Evolutionary conservation across 768 basidiomycete species (phyloP).

Genomic region (Cyathus striatus): DNA sequence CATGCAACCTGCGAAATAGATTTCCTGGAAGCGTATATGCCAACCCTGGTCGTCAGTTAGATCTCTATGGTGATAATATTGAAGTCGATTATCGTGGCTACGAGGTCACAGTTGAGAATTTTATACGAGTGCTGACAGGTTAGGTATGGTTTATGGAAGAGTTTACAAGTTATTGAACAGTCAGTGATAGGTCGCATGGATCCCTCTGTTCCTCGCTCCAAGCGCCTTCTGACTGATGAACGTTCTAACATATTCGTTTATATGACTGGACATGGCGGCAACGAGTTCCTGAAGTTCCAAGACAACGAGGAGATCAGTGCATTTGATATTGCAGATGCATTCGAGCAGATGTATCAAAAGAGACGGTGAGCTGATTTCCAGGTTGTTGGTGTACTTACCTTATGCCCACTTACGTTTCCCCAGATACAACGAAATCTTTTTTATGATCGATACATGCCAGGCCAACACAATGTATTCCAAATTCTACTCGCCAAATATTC

Average conservation of each 20-base stretch:
- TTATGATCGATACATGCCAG: constrained; percentile 98
- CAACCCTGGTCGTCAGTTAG: constrained; percentile 74
- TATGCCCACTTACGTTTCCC: not conserved
- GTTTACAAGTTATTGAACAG: not conserved
- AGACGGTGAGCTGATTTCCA: constrained; percentile 62
- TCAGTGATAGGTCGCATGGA: constrained; percentile 67
- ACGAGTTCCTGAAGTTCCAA: constrained; percentile 98
- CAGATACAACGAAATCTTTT: constrained; percentile 93
- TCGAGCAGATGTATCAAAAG: constrained; percentile 99
- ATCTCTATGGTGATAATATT: constrained; percentile 93
- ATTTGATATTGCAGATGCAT: constrained; percentile 95
- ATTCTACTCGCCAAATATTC: constrained; percentile 88
- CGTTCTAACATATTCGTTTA: constrained; percentile 93
- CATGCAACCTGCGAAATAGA: constrained; percentile 89
- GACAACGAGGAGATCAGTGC: constrained; percentile 98
- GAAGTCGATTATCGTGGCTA: constrained; percentile 99
- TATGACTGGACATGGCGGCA: constrained; percentile 97
- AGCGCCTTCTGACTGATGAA: constrained; percentile 87
- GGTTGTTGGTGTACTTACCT: not conserved
- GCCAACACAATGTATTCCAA: constrained; percentile 94
- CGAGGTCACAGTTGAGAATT: constrained; percentile 96
- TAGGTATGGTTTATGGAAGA: not conserved
- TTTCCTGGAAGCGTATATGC: constrained; percentile 92
- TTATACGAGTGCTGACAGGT: constrained; percentile 91
- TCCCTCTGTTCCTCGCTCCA: constrained; percentile 81